Evolutionary conservation across 345 rosid species (phyloP), one percentile per base, ranked within the genome.

Genomic region (Eucalyptus marginata): DNA sequence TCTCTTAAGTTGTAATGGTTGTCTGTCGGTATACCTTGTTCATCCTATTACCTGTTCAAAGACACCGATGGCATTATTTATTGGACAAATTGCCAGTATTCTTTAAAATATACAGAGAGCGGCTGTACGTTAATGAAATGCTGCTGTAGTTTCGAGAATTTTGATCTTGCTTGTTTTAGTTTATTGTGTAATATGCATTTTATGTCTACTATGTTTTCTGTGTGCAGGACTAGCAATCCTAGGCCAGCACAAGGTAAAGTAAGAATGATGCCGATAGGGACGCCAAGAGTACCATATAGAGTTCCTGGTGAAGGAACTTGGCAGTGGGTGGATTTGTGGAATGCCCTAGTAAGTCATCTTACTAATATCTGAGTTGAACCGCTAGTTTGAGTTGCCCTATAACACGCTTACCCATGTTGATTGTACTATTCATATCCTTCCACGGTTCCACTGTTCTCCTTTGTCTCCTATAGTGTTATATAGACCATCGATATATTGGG

Each of bases 301-400:
- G 93, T 93, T 49, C 93, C 96, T 43, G 98, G 96, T 85, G 99
- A 95, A 89, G 96, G 96, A 91, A 93, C 96, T 88, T 93, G 96
- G 98, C 98, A 96, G 91, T 95, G 95, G 97, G 96, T 97, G 90
- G 99, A 98, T 92, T 86, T 96, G 88, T 96, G 96, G 97, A 95
- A 96, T 91, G 99, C 96, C 91, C 94, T 96, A 13, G 99, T 96
- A 94, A 90, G 98, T 95, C 86, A 50, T 79, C 87, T 40, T 81
- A 40, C 33, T 86, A 29, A 54, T 33, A 79, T 90, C 59, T 44
- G 51, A 51, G 87, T 36, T 58, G 43, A 50, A 40, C 47, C 3
- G 5, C 84, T 76, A 76, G 84, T 2, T 76, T 76, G 84, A 76
- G 47, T 76, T 40, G 24, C 84, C 84, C 47, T 76, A 33, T 71